Percentiles rank a stretch among this genome's conserved stretches.
phyloP scores from a whole-genome alignment of 805 yeast species.

The Zygosaccharomyces bisporus region DNA sequence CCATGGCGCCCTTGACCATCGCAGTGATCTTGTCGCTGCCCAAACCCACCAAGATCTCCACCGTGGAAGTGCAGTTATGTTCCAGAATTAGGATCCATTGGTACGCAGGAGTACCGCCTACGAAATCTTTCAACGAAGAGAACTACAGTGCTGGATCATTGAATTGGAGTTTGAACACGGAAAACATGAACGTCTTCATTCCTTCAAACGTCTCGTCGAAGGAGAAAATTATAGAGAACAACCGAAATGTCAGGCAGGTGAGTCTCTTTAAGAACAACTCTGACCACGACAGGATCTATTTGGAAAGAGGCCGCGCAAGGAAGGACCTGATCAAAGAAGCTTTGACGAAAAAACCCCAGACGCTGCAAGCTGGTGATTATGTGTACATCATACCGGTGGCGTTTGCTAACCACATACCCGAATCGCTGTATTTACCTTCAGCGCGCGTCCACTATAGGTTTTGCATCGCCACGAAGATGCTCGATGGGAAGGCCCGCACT shows the following conservation, averaged over 20 bases:
- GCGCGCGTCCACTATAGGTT: conserved; percentile 30
- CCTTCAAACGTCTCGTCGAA: conserved; percentile 28
- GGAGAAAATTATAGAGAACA: conserved; percentile 25
- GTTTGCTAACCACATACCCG: conserved; percentile 61
- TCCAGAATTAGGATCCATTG: conserved; percentile 46
- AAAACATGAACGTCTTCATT: conserved; percentile 44
- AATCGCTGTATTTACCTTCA: conserved; percentile 39
- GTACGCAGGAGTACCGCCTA: conserved; percentile 53
- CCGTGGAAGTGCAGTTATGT: conserved; percentile 42
- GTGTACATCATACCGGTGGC: conserved; percentile 61
- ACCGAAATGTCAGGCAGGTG: conserved; percentile 16
- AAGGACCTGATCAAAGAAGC: conserved; percentile 12
- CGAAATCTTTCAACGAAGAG: conserved; percentile 43
- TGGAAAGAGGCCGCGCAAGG: conserved; percentile 20
- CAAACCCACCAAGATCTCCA: conserved; percentile 39
- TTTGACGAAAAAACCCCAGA: conserved; percentile 5
- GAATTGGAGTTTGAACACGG: conserved; percentile 44
- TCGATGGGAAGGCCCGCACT: conserved; percentile 8
- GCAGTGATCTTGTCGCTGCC: conserved; percentile 47
- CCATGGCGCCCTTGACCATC: conserved; percentile 47
- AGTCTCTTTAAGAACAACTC: conserved; percentile 22
- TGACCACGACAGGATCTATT: conserved; percentile 16
- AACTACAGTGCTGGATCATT: conserved; percentile 45
- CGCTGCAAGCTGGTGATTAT: conserved; percentile 60
- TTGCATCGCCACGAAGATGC: conserved; percentile 19